Evolutionary conservation across 1,284 basidiomycete genomes (phyloP).

Genomic region (Marasmius tenuissimus): DNA sequence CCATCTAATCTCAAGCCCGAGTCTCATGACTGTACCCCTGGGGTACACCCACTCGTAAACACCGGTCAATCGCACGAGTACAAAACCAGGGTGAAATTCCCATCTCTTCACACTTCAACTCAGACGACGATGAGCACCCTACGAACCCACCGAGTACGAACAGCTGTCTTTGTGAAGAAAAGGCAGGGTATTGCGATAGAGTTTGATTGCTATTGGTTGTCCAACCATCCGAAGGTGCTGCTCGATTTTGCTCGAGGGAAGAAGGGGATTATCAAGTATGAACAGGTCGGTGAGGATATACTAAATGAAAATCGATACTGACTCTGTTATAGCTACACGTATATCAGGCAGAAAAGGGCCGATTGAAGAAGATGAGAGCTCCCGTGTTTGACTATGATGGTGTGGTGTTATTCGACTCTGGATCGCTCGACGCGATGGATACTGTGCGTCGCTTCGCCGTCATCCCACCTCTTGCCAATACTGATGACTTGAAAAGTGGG

Average conservation of each 20-base stretch:
- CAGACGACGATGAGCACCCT: background rate
- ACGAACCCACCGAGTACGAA: background rate
- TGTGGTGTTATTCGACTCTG: background rate
- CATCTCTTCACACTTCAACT: too few relatives aligned
- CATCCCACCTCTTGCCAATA: too few relatives aligned
- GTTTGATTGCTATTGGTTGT: background rate
- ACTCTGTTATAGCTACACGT: background rate
- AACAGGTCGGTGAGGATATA: background rate
- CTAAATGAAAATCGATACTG: background rate
- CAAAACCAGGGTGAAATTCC: too few relatives aligned
- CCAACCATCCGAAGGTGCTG: background rate
- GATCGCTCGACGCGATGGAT: background rate
- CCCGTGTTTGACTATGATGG: background rate
- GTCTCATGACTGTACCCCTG: too few relatives aligned
- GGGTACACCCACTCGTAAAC: too few relatives aligned
- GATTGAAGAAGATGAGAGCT: background rate
- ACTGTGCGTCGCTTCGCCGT: background rate
- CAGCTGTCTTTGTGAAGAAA: background rate
- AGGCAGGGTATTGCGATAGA: background rate
- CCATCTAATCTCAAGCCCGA: too few relatives aligned
- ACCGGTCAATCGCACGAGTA: too few relatives aligned
- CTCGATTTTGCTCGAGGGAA: background rate
- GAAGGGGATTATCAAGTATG: background rate
- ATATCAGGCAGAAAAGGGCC: background rate
- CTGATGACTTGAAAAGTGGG: too few relatives aligned